Percentiles rank a stretch among this genome's conserved stretches.
Evolutionary conservation across 2,329 filamentous ascomycete species (phyloP).

Genomic region (Botryotinia convoluta): DNA sequence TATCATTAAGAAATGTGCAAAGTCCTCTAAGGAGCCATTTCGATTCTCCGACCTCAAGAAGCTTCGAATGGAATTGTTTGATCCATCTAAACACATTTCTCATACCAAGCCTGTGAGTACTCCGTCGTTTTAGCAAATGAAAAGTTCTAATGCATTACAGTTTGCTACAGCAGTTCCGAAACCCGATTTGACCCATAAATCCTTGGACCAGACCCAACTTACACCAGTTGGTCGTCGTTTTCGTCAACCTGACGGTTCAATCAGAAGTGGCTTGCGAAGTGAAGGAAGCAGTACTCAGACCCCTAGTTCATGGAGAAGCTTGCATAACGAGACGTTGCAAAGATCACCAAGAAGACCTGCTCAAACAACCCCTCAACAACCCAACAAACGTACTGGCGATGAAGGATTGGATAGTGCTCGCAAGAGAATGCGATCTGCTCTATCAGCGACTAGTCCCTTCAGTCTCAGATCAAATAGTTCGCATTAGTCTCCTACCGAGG

Average conservation of each 20-base stretch:
- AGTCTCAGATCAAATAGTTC: slow-evolving; percentile 13
- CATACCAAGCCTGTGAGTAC: slow-evolving; percentile 4
- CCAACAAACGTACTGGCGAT: slow-evolving; percentile 9
- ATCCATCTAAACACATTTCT: slow-evolving; percentile 14
- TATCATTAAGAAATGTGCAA: slow-evolving; percentile 17
- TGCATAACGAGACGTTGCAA: neutral
- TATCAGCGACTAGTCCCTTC: slow-evolving; percentile 13
- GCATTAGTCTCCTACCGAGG: neutral
- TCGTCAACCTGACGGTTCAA: neutral
- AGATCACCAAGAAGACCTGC: slow-evolving; percentile 4
- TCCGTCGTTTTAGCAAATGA: neutral
- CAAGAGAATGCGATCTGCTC: slow-evolving; percentile 1
- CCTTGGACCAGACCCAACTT: neutral
- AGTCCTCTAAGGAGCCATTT: slow-evolving; percentile 2
- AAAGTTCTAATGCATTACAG: neutral
- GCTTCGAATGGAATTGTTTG: slow-evolving; percentile 4
- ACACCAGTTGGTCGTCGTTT: neutral
- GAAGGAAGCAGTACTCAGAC: slow-evolving; percentile 17
- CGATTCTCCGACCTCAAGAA: slow-evolving; percentile 6
- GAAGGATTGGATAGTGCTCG: neutral
- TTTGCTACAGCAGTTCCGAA: neutral
- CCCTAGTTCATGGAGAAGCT: slow-evolving; percentile 14
- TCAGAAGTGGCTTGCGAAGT: neutral
- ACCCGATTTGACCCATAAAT: neutral
- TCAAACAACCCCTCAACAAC: slow-evolving; percentile 5